A percentile compares a stretch with the other conserved stretches of the same genome.
Conservation (phyloP, 2,329 filamentous ascomycete genomes). For the Fusarium sarcochroum region DNA sequence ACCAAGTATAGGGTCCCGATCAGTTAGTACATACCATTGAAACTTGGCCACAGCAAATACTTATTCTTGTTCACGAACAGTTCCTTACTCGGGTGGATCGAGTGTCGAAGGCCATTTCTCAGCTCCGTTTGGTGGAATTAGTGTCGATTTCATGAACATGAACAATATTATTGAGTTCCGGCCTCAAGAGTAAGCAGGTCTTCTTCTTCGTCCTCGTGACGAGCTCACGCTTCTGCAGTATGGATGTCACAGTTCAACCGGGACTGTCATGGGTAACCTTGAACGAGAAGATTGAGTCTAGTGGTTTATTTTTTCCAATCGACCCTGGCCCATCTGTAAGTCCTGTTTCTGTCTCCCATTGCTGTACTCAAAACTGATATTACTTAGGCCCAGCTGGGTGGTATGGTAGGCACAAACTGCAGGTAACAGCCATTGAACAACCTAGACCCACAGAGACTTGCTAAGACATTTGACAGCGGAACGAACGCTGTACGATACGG, state of each 20-base stretch:
- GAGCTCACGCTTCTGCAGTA: conserved; percentile 48
- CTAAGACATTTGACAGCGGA: conserved; percentile 56
- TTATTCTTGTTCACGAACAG: not conserved
- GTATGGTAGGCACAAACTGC: conserved; percentile 85
- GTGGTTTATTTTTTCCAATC: conserved; percentile 89
- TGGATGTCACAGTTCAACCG: conserved; percentile 93
- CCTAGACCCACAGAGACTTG: too few relatives aligned
- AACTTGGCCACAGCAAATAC: not conserved
- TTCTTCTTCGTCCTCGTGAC: accelerated
- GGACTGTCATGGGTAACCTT: conserved; percentile 91
- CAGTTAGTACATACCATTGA: conserved; percentile 50
- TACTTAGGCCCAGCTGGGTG: conserved; percentile 79
- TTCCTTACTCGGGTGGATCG: conserved; percentile 87
- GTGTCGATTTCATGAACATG: conserved; percentile 91
- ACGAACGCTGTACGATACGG: conserved; percentile 86
- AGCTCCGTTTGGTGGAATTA: conserved; percentile 87
- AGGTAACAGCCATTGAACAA: conserved; percentile 52
- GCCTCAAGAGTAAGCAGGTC: conserved; percentile 70
- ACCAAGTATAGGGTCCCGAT: conserved; percentile 84
- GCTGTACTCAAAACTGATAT: conserved; percentile 52
- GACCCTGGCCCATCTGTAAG: conserved; percentile 73
- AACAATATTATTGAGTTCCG: conserved; percentile 83
- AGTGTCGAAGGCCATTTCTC: conserved; percentile 93
- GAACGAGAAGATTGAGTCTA: conserved; percentile 78
- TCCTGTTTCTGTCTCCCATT: not conserved